These are phyloP conservation scores for Hyphodiscus hymeniophilus DNA, from an alignment of 495 filamentous ascomycete species.

Conservation along the genomic window DNA sequence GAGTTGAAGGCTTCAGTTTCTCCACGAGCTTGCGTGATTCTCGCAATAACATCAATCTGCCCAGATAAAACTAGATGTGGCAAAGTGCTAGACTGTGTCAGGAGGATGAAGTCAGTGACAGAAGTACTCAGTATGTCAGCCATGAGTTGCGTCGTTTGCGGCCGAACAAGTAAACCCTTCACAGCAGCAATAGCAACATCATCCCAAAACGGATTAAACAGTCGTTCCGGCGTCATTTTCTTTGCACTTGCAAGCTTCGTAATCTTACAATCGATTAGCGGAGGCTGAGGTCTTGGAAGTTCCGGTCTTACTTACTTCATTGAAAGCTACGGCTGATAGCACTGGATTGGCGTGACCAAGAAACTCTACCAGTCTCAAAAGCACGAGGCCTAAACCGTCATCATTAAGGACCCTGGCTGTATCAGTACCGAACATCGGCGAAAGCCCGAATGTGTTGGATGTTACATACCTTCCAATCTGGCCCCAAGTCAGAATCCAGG, in stretches of 20 bases:
- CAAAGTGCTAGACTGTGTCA: constrained; percentile 72
- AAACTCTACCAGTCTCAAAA: constrained; percentile 77
- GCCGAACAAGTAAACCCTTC: constrained; percentile 69
- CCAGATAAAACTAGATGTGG: constrained; percentile 77
- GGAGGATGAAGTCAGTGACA: constrained; percentile 61
- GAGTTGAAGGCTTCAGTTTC: constrained; percentile 49
- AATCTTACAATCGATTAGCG: constrained; percentile 34
- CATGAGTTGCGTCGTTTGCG: constrained; percentile 72
- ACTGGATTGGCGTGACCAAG: constrained; percentile 76
- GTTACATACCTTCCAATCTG: constrained; percentile 48
- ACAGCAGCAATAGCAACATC: constrained; percentile 70
- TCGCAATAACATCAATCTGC: constrained; percentile 67
- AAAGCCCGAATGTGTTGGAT: not conserved
- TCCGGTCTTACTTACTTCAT: constrained; percentile 49
- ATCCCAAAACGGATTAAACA: constrained; percentile 83
- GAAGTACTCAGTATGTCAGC: constrained; percentile 70
- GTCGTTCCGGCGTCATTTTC: constrained; percentile 46
- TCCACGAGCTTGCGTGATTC: constrained; percentile 66
- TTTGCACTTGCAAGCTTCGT: constrained; percentile 55
- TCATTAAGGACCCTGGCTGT: constrained; percentile 48
- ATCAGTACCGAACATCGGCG: constrained; percentile 5
- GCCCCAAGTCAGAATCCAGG: constrained; percentile 75
- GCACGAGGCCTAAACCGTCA: constrained; percentile 75
- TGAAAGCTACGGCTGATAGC: constrained; percentile 69
- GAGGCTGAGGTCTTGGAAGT: constrained; percentile 3